These are phyloP conservation scores for Psidium guajava DNA, from an alignment of 345 rosid genomes.

Conservation along the genomic window DNA sequence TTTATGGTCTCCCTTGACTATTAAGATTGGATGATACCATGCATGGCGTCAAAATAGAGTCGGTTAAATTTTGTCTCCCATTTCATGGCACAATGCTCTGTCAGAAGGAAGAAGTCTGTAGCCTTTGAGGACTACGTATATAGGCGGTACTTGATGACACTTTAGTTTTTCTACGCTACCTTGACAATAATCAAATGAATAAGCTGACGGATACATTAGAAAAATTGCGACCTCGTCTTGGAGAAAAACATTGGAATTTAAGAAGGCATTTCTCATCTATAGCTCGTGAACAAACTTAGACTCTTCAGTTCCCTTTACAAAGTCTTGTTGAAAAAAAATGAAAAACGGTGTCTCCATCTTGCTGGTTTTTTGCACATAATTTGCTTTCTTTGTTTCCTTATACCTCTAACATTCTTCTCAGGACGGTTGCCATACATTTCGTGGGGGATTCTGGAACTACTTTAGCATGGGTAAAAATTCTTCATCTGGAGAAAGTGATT, in stretches of 20 bases:
- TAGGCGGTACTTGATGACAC: neutral
- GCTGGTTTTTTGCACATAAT: neutral
- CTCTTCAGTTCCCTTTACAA: neutral
- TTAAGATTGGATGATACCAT: neutral
- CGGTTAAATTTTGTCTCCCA: neutral
- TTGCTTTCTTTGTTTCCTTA: neutral
- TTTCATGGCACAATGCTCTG: neutral
- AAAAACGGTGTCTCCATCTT: neutral
- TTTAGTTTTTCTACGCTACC: neutral
- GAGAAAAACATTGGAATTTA: neutral
- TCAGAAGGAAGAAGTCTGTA: neutral
- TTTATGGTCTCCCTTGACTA: neutral
- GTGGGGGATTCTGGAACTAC: slow-evolving; percentile 86
- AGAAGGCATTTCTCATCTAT: neutral
- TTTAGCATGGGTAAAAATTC: slow-evolving; percentile 63
- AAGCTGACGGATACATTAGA: neutral
- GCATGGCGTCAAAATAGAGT: neutral
- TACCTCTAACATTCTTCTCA: slow-evolving; percentile 2
- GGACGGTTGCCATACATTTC: slow-evolving; percentile 58
- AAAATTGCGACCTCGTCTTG: neutral
- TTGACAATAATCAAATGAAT: neutral
- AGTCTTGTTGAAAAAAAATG: neutral
- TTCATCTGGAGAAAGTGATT: neutral
- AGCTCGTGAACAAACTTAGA: neutral
- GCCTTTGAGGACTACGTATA: neutral